phyloP scores from a whole-genome alignment of 345 rosid species.

The Camelina hispida region DNA sequence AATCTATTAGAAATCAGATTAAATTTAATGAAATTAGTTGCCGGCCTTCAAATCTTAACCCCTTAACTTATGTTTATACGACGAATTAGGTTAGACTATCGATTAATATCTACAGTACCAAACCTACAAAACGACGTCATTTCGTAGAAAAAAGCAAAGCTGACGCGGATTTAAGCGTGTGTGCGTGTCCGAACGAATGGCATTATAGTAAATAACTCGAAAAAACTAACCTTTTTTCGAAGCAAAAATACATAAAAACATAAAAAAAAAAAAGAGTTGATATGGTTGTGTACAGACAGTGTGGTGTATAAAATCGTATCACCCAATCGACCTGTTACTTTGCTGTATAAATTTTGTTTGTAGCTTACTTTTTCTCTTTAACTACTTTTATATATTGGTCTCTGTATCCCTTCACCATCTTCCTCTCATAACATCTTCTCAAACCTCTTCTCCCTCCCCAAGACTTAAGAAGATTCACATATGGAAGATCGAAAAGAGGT shows the following conservation, averaged over 20 bases:
- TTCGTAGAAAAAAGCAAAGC: neutral
- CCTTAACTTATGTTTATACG: neutral
- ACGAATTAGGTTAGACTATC: neutral
- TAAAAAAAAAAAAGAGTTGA: neutral
- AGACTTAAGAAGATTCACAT: constrained; percentile 38
- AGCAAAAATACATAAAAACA: neutral
- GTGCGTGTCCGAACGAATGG: constrained; percentile 13
- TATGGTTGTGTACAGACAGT: constrained; percentile 9
- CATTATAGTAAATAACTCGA: neutral
- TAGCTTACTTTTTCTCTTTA: neutral
- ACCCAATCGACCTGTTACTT: constrained; percentile 33
- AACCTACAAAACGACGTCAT: neutral
- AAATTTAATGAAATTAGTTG: neutral
- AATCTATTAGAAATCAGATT: neutral
- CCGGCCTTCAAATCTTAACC: constrained; percentile 14
- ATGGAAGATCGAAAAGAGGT: constrained; percentile 80
- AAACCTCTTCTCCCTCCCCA: constrained; percentile 13
- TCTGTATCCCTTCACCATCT: neutral
- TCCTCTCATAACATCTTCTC: constrained; percentile 9
- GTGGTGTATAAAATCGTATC: constrained; percentile 5
- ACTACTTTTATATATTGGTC: neutral
- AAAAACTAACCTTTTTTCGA: constrained; percentile 1
- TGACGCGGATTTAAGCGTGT: constrained; percentile 40
- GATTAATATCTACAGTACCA: neutral
- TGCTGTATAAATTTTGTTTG: constrained; percentile 26